phyloP scores from a whole-genome alignment of 495 filamentous ascomycete species.

The Trichoderma erinaceum region DNA sequence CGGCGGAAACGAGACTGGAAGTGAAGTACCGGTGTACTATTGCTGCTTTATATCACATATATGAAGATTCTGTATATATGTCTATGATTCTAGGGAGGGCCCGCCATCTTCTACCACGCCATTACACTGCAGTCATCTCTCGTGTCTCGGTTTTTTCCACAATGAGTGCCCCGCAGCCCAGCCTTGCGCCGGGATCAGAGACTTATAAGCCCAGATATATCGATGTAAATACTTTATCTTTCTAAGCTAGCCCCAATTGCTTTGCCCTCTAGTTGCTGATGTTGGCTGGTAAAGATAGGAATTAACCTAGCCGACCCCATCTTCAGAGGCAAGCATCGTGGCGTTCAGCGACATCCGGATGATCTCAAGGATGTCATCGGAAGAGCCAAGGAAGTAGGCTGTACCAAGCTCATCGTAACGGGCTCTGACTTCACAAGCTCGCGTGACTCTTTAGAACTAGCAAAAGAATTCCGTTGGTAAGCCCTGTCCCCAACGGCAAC shows the following conservation, averaged over 20 bases:
- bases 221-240: conserved; percentile 43
- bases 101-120: conserved; percentile 16
- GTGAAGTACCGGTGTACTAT: not conserved
- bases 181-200: conserved; percentile 13
- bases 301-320: conserved; percentile 92
- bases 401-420: conserved; percentile 84
- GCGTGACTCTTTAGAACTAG: conserved; percentile 63
- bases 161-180: conserved; percentile 22
- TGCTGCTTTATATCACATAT: not conserved
- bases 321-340: conserved; percentile 78
- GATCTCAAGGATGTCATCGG: conserved; percentile 73
- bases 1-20: no score
- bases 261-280: not conserved
- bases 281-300: conserved; percentile 51
- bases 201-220: conserved; percentile 48
- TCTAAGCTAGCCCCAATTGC: conserved; percentile 7
- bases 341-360: conserved; percentile 69
- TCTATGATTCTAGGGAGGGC: conserved; percentile 15
- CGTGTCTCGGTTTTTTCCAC: conserved; percentile 13
- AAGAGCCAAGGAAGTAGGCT: conserved; percentile 69
- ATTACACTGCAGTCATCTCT: conserved; percentile 7
- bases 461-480: conserved; percentile 61
- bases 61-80: not conserved
- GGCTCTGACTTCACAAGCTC: conserved; percentile 83
- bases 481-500: no score